Evolutionary conservation across 2,329 filamentous ascomycete species (phyloP).

Genomic region (Penicillium sp.): DNA sequence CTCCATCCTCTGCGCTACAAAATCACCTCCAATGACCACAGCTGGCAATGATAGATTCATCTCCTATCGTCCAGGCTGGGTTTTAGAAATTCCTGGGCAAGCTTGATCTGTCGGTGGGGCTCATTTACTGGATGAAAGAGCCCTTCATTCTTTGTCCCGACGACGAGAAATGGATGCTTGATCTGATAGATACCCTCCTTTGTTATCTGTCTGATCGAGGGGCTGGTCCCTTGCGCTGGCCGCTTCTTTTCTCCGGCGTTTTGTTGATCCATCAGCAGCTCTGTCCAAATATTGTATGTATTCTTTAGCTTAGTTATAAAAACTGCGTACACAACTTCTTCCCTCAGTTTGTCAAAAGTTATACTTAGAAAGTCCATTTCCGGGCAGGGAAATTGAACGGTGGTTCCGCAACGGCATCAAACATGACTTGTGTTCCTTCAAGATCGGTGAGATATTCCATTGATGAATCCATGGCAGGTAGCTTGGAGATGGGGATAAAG

Average conservation of each 20-base stretch:
- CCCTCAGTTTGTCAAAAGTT: background rate
- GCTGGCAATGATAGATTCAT: slow-evolving; percentile 48
- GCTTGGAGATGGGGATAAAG: background rate
- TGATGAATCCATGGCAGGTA: background rate
- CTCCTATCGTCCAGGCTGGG: slow-evolving; percentile 54
- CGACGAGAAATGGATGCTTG: slow-evolving; percentile 53
- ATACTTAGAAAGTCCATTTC: background rate
- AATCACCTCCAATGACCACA: slow-evolving; percentile 3
- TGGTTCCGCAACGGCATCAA: slow-evolving; percentile 4
- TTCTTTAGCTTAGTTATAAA: slow-evolving; percentile 12
- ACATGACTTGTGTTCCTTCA: slow-evolving; percentile 1
- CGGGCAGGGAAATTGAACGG: slow-evolving; percentile 5
- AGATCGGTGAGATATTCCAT: slow-evolving; percentile 5
- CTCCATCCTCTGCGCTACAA: background rate
- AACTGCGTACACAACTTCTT: slow-evolving; percentile 17
- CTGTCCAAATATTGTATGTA: slow-evolving; percentile 16
- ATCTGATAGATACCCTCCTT: slow-evolving; percentile 16
- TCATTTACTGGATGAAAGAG: slow-evolving; percentile 31
- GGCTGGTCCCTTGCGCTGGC: slow-evolving; percentile 33
- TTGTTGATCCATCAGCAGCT: slow-evolving; percentile 12
- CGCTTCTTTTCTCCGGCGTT: slow-evolving; percentile 22
- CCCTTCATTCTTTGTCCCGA: slow-evolving; percentile 16
- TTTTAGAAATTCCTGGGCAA: slow-evolving; percentile 36
- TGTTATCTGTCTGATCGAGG: slow-evolving; percentile 37
- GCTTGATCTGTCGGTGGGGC: slow-evolving; percentile 25